Evolutionary conservation across 805 yeast genomes (phyloP).

Genomic region (Saccharomycopsis lassenensis): DNA sequence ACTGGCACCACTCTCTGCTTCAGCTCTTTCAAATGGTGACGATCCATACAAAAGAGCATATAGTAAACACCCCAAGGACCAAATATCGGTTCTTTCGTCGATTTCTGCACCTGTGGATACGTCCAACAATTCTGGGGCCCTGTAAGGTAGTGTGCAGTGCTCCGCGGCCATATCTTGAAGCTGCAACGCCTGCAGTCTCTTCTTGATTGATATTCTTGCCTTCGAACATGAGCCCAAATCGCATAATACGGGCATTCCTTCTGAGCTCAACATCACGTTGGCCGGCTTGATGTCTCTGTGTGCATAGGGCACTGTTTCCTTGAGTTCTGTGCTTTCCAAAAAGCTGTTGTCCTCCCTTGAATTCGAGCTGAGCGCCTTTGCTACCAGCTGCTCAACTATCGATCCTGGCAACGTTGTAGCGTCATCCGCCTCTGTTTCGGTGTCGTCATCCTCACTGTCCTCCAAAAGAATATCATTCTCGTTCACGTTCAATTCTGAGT

Average conservation of each 20-base stretch:
- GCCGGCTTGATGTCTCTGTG: conserved; percentile 88
- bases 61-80: conserved; percentile 84
- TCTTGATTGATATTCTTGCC: conserved; percentile 43
- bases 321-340: conserved; percentile 34
- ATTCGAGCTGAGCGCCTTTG: conserved; percentile 20
- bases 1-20: conserved; percentile 72
- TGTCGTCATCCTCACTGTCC: conserved; percentile 10
- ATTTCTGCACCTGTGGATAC: conserved; percentile 55
- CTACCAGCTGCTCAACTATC: too few relatives aligned
- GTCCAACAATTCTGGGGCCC: conserved; percentile 86
- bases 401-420: too few relatives aligned
- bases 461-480: conserved; percentile 4
- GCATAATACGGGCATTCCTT: conserved; percentile 66
- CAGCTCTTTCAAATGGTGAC: conserved; percentile 84
- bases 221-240: conserved; percentile 74
- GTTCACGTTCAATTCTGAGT: conserved; percentile 9
- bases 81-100: conserved; percentile 71
- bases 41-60: conserved; percentile 67
- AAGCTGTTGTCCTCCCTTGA: too few relatives aligned
- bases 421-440: conserved; percentile 3
- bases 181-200: conserved; percentile 61
- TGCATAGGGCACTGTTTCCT: conserved; percentile 58
- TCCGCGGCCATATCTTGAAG: conserved; percentile 75
- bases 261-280: conserved; percentile 67
- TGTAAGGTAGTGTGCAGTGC: conserved; percentile 74